Evolutionary conservation across 257 asterid genomes (phyloP).

Genomic region (Cynanchum wilfordii): DNA sequence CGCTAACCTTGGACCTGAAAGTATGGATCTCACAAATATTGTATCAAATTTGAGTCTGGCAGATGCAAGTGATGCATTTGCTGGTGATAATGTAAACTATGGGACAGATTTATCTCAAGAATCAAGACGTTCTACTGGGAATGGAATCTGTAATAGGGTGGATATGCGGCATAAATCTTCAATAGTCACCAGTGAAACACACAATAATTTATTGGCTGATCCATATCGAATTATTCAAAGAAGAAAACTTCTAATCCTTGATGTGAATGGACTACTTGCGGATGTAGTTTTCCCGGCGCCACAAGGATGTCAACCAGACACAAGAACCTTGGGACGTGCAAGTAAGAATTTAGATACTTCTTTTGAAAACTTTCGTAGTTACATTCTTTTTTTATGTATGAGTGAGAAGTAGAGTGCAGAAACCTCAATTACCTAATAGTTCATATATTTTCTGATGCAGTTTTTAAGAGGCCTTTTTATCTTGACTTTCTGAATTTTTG

Average conservation of each 20-base stretch:
- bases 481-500: constrained; percentile 79
- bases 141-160: not conserved
- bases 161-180: constrained; percentile 12
- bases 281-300: constrained; percentile 71
- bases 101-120: constrained; percentile 19
- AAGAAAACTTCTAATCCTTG: constrained; percentile 79
- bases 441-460: constrained; percentile 36
- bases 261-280: constrained; percentile 87
- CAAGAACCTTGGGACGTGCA: constrained; percentile 56
- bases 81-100: constrained; percentile 2
- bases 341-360: constrained; percentile 34
- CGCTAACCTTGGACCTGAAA: constrained; percentile 17
- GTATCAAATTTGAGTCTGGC: constrained; percentile 26
- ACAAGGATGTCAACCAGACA: constrained; percentile 38
- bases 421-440: constrained; percentile 15
- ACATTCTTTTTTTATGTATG: not conserved
- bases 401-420: constrained; percentile 3
- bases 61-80: constrained; percentile 19
- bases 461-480: constrained; percentile 77
- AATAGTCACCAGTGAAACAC: constrained; percentile 21
- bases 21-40: constrained; percentile 21
- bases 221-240: constrained; percentile 21
- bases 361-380: not conserved
- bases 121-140: constrained; percentile 6
- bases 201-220: constrained; percentile 10